Evolutionary conservation across 371 early-diverging fungal genomes (phyloP), one percentile per base, ranked within the genome.

Genomic region (Mortierella sp.): DNA sequence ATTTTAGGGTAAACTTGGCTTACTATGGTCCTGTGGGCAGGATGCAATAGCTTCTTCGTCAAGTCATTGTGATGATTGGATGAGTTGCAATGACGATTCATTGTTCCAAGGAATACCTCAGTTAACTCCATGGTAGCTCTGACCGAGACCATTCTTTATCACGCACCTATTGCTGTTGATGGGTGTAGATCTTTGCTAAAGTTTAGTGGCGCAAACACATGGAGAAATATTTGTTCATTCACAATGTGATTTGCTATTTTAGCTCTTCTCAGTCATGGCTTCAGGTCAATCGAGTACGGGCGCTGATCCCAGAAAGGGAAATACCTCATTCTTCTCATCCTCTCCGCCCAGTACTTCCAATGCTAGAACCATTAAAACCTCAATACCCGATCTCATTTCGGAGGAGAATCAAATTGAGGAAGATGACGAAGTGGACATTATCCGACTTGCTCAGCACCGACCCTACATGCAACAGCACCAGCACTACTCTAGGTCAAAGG

Each of bases 311-410:
- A 53, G 53, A 12, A 53, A 29, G 10, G 28, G 17, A 26, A 28
- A 53, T 10, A 12, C 10, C 7, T 7, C n/a, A 17, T 47, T n/a
- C n/a, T 17, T 28, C 55, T 55, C 60, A 28, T 47, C 47, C n/a
- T 17, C 12, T 28, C 28, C 60, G 17, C 19, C 34, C 34, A 31
- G n/a, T 26, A 60, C n/a, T 40, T 42, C 9, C 17, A 26, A 60
- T 22, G 23, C 42, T 23, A 35, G 42, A 15, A 19, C 8, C 47
- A n/a, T 37, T 23, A 53, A 22, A 35, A 15, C 55, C 1, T 66
- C 66, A 12, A 66, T 56, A n/a, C 66, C 57, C 12, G 66, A 66
- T 19, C 58, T 66, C 22, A 66, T 56, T 31, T 66, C 57, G 2
- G 66, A 66, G 45, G 66, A 56, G 34, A 23, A 26, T 13, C 55